phyloP scores from a whole-genome alignment of 148 eudicot species.

The Rheum nobile region DNA sequence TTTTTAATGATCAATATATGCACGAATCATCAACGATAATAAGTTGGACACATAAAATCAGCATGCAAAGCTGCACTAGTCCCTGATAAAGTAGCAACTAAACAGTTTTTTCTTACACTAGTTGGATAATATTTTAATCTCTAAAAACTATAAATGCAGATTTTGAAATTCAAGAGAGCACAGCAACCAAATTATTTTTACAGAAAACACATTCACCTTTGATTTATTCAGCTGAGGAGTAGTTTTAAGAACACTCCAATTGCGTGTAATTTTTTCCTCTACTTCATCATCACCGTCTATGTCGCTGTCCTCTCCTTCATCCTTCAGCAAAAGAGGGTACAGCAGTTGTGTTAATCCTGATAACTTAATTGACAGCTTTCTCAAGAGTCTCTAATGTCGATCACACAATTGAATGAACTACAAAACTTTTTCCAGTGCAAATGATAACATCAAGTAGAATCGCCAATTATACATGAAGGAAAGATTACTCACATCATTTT shows the following conservation, averaged over 20 bases:
- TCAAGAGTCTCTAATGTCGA: neutral
- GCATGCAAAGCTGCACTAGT: neutral
- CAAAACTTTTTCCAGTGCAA: neutral
- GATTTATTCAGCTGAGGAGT: slow-evolving; percentile 63
- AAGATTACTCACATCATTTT: slow-evolving; percentile 59
- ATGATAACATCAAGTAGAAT: neutral
- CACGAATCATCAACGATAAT: neutral
- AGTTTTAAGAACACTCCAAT: slow-evolving; percentile 85
- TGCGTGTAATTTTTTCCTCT: slow-evolving; percentile 70
- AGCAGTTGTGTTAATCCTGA: neutral
- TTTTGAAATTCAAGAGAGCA: neutral
- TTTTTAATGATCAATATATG: neutral
- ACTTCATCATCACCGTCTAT: slow-evolving; percentile 40
- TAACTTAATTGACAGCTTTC: neutral
- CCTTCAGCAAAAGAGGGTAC: slow-evolving; percentile 24
- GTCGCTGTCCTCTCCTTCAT: slow-evolving; percentile 75
- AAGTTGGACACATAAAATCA: neutral
- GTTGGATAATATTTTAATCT: neutral
- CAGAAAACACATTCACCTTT: slow-evolving; percentile 41
- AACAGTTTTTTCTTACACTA: neutral
- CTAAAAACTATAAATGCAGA: neutral
- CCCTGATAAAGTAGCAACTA: neutral
- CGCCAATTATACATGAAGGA: neutral
- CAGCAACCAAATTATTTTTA: neutral
- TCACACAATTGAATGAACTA: neutral